Evolutionary conservation across 2,329 filamentous ascomycete species (phyloP).

Genomic region (Monosporascus sp.): DNA sequence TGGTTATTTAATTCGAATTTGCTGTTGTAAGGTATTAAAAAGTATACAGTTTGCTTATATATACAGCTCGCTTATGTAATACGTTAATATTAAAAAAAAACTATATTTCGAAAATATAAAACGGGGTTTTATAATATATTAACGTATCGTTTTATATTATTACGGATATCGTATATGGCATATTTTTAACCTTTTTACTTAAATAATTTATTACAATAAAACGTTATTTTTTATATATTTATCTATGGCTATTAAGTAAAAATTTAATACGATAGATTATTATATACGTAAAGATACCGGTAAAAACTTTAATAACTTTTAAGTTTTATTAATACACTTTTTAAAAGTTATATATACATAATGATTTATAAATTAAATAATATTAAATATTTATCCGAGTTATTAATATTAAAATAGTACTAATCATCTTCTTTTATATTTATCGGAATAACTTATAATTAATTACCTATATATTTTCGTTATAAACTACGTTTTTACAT

Average conservation of each 20-base stretch:
- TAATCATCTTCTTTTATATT: neutral
- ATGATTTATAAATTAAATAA: neutral
- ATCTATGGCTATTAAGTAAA: neutral
- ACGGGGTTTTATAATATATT: constrained; percentile 1
- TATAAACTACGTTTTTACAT: neutral
- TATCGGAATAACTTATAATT: neutral
- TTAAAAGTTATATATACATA: neutral
- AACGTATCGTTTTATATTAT: neutral
- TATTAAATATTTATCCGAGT: neutral
- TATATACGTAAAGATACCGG: neutral
- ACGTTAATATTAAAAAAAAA: neutral
- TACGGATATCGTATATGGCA: neutral
- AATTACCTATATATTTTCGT: neutral
- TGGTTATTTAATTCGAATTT: too few species aligned
- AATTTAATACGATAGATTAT: neutral
- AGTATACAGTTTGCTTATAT: too few species aligned
- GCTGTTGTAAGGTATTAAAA: too few species aligned
- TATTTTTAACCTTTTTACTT: neutral
- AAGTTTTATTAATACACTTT: neutral
- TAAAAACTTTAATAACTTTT: neutral
- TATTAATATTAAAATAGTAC: neutral
- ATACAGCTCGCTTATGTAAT: too few species aligned
- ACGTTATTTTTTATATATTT: neutral
- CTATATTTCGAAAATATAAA: neutral
- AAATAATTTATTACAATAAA: neutral